Evolutionary conservation across 345 rosid species (phyloP).

Genomic region (Aurinia saxatilis): DNA sequence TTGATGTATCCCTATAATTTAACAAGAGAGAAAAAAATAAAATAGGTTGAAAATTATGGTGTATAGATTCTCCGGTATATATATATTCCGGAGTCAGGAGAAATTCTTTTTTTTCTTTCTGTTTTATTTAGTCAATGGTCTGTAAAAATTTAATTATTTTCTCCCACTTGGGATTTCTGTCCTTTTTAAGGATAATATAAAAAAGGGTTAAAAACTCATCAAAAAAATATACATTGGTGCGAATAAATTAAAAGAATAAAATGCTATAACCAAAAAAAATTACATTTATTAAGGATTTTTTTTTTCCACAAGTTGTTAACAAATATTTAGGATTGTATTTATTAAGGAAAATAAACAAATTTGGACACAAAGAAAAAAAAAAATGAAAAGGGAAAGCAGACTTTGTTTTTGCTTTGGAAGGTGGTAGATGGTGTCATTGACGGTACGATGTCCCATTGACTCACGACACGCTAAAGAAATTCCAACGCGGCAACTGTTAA

Average conservation of each 20-base stretch:
- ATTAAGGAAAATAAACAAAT: too few relatives aligned
- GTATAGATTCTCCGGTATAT: background rate
- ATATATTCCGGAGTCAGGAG: background rate
- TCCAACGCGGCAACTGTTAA: background rate
- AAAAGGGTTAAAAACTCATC: too few relatives aligned
- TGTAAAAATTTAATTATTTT: background rate
- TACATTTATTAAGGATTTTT: too few relatives aligned
- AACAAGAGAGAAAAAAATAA: background rate
- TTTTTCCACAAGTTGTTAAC: too few relatives aligned
- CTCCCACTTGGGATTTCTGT: background rate
- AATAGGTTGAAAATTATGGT: background rate
- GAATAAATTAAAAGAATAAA: too few relatives aligned
- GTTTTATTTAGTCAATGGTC: background rate
- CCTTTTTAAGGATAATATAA: background rate
- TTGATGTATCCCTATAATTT: background rate
- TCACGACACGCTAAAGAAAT: background rate
- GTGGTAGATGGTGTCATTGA: background rate
- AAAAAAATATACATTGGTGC: too few relatives aligned
- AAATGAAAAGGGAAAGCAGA: background rate
- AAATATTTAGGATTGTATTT: too few relatives aligned
- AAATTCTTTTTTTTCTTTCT: background rate
- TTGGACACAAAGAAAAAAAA: background rate
- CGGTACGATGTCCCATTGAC: constrained; percentile 8
- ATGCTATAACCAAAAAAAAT: too few relatives aligned
- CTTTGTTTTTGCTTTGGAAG: background rate